A percentile compares a stretch with the other conserved stretches of the same genome.
These are phyloP conservation scores for Trametes coccinea DNA, from an alignment of 768 basidiomycete genomes.

Conservation along the genomic window DNA sequence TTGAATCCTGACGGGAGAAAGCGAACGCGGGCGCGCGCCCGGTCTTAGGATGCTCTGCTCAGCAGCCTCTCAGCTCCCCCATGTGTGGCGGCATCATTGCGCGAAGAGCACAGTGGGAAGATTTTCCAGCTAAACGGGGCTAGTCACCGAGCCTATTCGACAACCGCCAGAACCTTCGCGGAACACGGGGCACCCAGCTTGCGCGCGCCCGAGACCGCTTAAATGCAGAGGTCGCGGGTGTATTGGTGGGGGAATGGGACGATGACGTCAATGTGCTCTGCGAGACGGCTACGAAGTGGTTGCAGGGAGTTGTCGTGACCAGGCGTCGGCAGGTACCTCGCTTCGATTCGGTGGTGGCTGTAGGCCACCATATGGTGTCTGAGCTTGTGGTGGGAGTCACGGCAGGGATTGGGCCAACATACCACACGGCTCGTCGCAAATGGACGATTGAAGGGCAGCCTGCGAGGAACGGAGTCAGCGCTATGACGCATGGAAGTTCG, in stretches of 20 bases:
- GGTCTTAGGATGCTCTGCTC: background rate
- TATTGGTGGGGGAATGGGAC: background rate
- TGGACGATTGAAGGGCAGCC: background rate
- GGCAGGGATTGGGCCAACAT: background rate
- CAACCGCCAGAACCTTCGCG: conserved; percentile 10
- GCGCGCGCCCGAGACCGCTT: background rate
- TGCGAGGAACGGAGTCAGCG: background rate
- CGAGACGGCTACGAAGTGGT: background rate
- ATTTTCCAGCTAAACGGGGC: background rate
- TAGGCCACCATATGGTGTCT: background rate
- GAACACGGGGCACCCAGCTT: background rate
- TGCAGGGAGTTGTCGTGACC: background rate
- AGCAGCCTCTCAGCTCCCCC: conserved; percentile 7
- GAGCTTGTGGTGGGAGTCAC: background rate
- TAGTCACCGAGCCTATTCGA: background rate
- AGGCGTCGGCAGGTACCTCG: background rate
- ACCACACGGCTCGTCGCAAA: background rate
- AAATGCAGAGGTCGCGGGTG: background rate
- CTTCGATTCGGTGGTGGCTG: background rate
- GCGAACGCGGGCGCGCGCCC: background rate
- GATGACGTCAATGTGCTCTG: background rate
- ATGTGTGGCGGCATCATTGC: background rate
- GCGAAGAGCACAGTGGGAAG: conserved; percentile 7
- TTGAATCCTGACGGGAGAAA: background rate
- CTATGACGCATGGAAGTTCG: background rate